These are phyloP conservation scores for Fusarium sp. DNA, from an alignment of 2,329 filamentous ascomycete species.

Conservation along the genomic window DNA sequence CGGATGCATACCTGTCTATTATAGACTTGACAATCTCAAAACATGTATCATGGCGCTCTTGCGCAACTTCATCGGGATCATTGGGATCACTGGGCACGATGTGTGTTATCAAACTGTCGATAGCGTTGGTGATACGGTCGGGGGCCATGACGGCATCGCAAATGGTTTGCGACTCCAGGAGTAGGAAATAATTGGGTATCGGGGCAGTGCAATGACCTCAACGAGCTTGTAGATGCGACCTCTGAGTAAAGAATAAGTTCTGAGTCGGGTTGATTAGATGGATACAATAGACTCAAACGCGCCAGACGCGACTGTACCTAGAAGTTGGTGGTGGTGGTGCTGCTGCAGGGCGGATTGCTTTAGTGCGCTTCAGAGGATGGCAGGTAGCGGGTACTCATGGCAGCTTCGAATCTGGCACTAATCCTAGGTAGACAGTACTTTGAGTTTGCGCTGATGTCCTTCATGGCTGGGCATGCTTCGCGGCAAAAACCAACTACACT, in stretches of 20 bases:
- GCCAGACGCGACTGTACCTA: constrained; percentile 46
- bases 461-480: constrained; percentile 38
- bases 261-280: constrained; percentile 16
- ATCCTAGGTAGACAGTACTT: constrained; percentile 44
- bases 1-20: constrained; percentile 58
- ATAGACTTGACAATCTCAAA: constrained; percentile 64
- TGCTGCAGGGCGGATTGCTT: constrained; percentile 31
- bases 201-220: background rate
- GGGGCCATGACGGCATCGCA: constrained; percentile 66
- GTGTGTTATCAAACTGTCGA: constrained; percentile 81
- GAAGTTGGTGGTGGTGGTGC: constrained; percentile 30
- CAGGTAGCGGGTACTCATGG: constrained; percentile 37
- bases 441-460: constrained; percentile 31
- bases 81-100: constrained; percentile 74
- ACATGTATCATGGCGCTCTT: constrained; percentile 74
- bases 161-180: constrained; percentile 13
- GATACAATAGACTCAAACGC: constrained; percentile 30
- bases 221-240: background rate
- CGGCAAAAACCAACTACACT: constrained; percentile 53
- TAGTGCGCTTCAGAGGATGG: constrained; percentile 16
- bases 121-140: constrained; percentile 79
- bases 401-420: background rate
- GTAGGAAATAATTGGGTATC: background rate
- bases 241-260: background rate
- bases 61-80: constrained; percentile 74